A percentile compares a stretch with the other conserved stretches of the same genome.
phyloP scores from a whole-genome alignment of 2,329 filamentous ascomycete genomes.

The Colletotrichum paranaense region DNA sequence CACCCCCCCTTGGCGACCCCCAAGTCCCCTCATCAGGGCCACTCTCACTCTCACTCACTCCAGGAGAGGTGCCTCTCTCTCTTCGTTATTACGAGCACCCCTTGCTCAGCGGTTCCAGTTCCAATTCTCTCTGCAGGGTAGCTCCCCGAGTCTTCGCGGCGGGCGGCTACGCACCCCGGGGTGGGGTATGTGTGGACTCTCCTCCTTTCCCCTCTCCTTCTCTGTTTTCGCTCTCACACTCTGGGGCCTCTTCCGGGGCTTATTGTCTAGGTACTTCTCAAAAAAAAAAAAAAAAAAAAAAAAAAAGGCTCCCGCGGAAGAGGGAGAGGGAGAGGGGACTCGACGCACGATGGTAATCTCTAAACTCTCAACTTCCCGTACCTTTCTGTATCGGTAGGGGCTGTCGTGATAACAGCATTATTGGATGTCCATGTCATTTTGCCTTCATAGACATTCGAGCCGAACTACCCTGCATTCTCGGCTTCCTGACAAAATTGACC shows the following conservation, averaged over 20 bases:
- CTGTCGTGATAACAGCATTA: neutral
- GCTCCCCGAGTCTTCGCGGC: slow-evolving; percentile 27
- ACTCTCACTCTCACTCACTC: too few species aligned
- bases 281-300: neutral
- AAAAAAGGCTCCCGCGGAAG: too few species aligned
- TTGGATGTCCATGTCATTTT: neutral
- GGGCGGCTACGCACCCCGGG: slow-evolving; percentile 33
- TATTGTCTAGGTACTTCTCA: neutral
- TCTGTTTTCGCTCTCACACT: neutral
- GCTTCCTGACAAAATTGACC: neutral
- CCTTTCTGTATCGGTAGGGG: neutral
- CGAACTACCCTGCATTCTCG: neutral
- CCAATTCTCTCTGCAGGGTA: slow-evolving; percentile 20
- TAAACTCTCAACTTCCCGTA: neutral
- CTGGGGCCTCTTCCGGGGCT: neutral
- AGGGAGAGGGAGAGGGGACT: neutral
- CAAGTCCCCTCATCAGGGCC: neutral
- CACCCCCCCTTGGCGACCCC: neutral
- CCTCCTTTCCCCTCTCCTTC: neutral
- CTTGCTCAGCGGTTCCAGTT: slow-evolving; percentile 7
- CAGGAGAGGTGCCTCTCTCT: neutral
- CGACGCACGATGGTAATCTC: neutral
- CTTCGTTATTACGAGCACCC: slow-evolving; percentile 18
- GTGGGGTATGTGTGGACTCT: slow-evolving; percentile 10
- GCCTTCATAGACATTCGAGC: neutral